Evolutionary conservation across 2,329 filamentous ascomycete species (phyloP).

Genomic region (Epichloe sibirici): DNA sequence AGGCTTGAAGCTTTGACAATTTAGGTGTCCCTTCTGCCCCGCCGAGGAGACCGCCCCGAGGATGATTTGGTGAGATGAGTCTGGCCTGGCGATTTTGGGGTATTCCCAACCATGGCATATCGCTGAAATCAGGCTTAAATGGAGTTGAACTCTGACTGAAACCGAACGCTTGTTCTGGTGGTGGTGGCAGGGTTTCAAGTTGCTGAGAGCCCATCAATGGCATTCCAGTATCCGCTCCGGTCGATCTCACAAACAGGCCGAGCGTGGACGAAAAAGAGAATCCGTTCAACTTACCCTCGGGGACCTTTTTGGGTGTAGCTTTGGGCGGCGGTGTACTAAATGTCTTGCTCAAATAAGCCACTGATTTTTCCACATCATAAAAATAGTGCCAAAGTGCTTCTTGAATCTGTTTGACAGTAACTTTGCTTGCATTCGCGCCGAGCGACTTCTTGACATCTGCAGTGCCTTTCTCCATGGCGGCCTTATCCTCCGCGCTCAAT

Average conservation of each 20-base stretch:
- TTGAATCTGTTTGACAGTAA: conserved; percentile 58
- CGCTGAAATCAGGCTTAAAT: conserved; percentile 48
- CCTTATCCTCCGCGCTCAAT: conserved; percentile 34
- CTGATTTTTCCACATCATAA: conserved; percentile 79
- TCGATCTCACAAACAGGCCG: conserved; percentile 14
- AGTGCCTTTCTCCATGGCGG: conserved; percentile 50
- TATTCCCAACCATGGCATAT: conserved; percentile 74
- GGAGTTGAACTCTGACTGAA: not conserved
- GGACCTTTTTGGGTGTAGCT: conserved; percentile 27
- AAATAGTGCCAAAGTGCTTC: conserved; percentile 94
- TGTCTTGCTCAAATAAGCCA: conserved; percentile 64
- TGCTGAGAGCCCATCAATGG: conserved; percentile 6
- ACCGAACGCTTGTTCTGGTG: not conserved
- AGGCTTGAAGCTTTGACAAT: conserved; percentile 78
- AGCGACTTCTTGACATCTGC: conserved; percentile 53
- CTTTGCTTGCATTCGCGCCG: conserved; percentile 43
- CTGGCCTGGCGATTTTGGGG: conserved; percentile 53
- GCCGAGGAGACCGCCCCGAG: conserved; percentile 60
- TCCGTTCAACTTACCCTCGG: conserved; percentile 28
- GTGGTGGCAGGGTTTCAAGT: not conserved
- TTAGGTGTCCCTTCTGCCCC: conserved; percentile 57
- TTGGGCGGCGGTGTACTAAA: conserved; percentile 29
- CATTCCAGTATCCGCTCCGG: conserved; percentile 21
- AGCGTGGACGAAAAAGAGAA: conserved; percentile 20
- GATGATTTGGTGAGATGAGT: conserved; percentile 44